A percentile compares a stretch with the other conserved stretches of the same genome.
These are phyloP conservation scores for Trametes coccinea DNA, from an alignment of 768 basidiomycete genomes.

Conservation along the genomic window DNA sequence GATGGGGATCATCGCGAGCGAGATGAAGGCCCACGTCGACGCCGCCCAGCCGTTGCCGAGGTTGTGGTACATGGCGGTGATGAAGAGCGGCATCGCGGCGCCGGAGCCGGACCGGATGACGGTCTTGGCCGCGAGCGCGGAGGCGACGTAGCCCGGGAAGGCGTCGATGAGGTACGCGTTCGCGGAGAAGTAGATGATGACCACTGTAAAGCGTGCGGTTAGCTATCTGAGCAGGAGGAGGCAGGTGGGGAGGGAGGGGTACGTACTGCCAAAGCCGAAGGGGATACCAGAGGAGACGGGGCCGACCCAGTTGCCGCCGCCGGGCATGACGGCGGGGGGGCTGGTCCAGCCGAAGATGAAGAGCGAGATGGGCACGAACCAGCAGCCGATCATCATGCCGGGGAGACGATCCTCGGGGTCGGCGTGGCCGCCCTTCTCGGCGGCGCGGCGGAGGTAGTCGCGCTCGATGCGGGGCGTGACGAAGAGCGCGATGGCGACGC, in stretches of 20 bases:
- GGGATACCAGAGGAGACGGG: slow-evolving; percentile 38
- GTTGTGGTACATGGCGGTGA: slow-evolving; percentile 42
- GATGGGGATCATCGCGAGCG: slow-evolving; percentile 34
- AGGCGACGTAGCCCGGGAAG: slow-evolving; percentile 41
- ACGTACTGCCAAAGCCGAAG: slow-evolving; percentile 39
- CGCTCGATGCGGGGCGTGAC: slow-evolving; percentile 38
- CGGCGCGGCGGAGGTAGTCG: slow-evolving; percentile 34
- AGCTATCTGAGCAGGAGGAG: neutral
- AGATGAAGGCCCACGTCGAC: slow-evolving; percentile 38
- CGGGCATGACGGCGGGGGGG: slow-evolving; percentile 36
- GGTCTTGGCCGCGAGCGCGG: slow-evolving; percentile 42
- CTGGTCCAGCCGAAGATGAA: slow-evolving; percentile 48
- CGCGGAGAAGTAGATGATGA: slow-evolving; percentile 41
- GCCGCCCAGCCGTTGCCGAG: slow-evolving; percentile 42
- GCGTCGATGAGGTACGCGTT: slow-evolving; percentile 44
- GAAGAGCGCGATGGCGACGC: slow-evolving; percentile 36
- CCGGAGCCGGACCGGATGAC: slow-evolving; percentile 39
- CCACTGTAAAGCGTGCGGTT: slow-evolving; percentile 27
- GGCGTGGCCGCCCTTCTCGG: slow-evolving; percentile 38
- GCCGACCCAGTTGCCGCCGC: slow-evolving; percentile 40
- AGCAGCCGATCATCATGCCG: slow-evolving; percentile 41
- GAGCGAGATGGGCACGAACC: slow-evolving; percentile 39
- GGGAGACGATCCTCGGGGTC: slow-evolving; percentile 44
- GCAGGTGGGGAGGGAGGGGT: neutral
- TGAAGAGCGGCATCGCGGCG: slow-evolving; percentile 39